A percentile compares a stretch with the other conserved stretches of the same genome.
phyloP scores from a whole-genome alignment of 225 moss, liverwort and hornwort species.

The Asterella californica region DNA sequence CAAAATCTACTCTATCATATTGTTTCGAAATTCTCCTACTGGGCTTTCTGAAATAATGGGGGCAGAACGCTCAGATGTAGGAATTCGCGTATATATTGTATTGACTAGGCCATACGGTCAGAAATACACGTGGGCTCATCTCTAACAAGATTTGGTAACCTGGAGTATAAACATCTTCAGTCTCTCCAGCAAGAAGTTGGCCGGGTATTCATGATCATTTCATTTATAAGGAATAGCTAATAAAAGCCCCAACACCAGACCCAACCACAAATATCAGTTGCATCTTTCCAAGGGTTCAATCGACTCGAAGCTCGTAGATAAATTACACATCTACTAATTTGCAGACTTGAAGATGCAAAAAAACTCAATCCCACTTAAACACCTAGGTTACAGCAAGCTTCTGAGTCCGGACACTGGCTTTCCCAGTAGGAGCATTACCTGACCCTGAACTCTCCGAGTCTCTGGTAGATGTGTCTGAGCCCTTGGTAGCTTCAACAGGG shows the following conservation, averaged over 20 bases:
- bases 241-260: not conserved
- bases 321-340: not conserved
- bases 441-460: slow-evolving; percentile 42
- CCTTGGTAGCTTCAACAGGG: slow-evolving; percentile 28
- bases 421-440: slow-evolving; percentile 30
- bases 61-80: not conserved
- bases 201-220: not conserved
- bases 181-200: not conserved
- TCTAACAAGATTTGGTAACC: not conserved
- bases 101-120: not conserved
- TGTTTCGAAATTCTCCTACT: not conserved
- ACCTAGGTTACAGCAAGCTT: slow-evolving; percentile 20
- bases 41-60: not conserved
- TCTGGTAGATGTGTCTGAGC: slow-evolving; percentile 36
- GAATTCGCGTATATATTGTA: not conserved
- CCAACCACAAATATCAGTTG: not conserved
- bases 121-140: not conserved
- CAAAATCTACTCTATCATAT: not conserved
- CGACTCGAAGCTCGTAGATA: not conserved
- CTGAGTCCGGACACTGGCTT: slow-evolving; percentile 28
- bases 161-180: not conserved
- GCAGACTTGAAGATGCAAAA: not conserved
- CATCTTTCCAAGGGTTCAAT: not conserved
- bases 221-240: not conserved
- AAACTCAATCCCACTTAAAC: too few species aligned